Evolutionary conservation across 768 basidiomycete genomes (phyloP).

Genomic region (Serendipita sp.): DNA sequence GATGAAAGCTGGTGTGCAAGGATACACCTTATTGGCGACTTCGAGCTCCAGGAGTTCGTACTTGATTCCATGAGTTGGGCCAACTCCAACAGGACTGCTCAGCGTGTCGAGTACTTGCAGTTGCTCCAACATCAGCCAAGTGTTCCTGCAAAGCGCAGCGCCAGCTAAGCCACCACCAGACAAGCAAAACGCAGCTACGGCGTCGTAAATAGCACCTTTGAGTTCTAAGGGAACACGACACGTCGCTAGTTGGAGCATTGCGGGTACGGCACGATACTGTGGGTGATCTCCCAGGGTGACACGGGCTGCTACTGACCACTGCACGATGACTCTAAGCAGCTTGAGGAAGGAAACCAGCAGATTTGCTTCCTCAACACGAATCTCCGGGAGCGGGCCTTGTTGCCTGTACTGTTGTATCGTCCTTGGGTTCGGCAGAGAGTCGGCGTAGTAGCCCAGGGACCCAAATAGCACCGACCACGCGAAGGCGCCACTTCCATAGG

Average conservation of each 20-base stretch:
- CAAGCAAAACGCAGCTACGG: conserved; percentile 67
- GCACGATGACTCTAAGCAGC: conserved; percentile 60
- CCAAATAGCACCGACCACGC: conserved; percentile 70
- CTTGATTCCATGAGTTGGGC: conserved; percentile 59
- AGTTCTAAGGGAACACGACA: conserved; percentile 77
- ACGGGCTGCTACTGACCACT: conserved; percentile 61
- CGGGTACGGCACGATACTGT: conserved; percentile 68
- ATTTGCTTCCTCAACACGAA: conserved; percentile 47
- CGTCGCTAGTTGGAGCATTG: conserved; percentile 62
- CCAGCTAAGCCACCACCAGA: conserved; percentile 61
- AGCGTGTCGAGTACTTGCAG: conserved; percentile 47
- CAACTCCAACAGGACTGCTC: conserved; percentile 41
- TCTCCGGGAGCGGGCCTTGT: conserved; percentile 20
- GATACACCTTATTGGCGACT: conserved; percentile 59
- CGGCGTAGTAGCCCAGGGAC: conserved; percentile 59
- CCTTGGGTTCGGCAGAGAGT: conserved; percentile 34
- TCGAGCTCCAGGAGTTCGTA: conserved; percentile 83
- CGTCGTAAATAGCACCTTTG: conserved; percentile 71
- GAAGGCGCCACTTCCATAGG: conserved; percentile 45
- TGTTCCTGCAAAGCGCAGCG: conserved; percentile 63
- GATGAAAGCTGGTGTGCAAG: conserved; percentile 79
- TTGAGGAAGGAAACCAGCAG: conserved; percentile 70
- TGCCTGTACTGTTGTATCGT: conserved; percentile 30
- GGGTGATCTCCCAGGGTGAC: conserved; percentile 59
- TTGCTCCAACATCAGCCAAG: conserved; percentile 76